Percentiles rank a stretch among this genome's conserved stretches.
phyloP scores from a whole-genome alignment of 2,329 filamentous ascomycete species.

The Fusarium sp. region DNA sequence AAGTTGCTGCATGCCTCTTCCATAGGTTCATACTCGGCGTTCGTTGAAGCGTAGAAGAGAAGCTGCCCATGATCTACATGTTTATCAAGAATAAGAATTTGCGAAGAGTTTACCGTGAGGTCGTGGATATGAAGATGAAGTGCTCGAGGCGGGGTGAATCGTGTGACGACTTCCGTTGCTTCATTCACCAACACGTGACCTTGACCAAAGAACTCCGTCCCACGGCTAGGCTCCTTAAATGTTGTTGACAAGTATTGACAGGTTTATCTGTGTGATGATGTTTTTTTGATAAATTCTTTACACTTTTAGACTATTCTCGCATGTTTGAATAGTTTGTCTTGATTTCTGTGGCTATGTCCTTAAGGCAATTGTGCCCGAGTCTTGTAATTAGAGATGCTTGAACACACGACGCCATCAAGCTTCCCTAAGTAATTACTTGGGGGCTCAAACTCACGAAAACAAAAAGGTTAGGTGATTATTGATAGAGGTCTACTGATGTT shows the following conservation, averaged over 20 bases:
- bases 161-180: conserved; percentile 8
- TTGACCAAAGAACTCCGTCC: not conserved
- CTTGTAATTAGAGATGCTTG: not conserved
- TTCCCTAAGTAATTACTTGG: not conserved
- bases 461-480: not conserved
- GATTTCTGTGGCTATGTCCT: not conserved
- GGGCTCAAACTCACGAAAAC: not conserved
- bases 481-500: not conserved
- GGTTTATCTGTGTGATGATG: not conserved
- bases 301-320: not conserved
- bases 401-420: not conserved
- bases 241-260: not conserved
- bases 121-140: conserved; percentile 1
- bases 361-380: not conserved
- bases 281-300: not conserved
- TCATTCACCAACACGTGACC: conserved; percentile 17
- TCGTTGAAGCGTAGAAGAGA: too few relatives aligned
- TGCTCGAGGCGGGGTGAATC: conserved; percentile 1
- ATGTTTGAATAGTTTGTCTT: not conserved
- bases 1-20: not conserved
- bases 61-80: not conserved
- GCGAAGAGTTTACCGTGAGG: not conserved
- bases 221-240: not conserved
- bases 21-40: not conserved
- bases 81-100: not conserved